A percentile compares a stretch with the other conserved stretches of the same genome.
Evolutionary conservation across 2,329 filamentous ascomycete species (phyloP).

Genomic region (Aspergillus proliferans): DNA sequence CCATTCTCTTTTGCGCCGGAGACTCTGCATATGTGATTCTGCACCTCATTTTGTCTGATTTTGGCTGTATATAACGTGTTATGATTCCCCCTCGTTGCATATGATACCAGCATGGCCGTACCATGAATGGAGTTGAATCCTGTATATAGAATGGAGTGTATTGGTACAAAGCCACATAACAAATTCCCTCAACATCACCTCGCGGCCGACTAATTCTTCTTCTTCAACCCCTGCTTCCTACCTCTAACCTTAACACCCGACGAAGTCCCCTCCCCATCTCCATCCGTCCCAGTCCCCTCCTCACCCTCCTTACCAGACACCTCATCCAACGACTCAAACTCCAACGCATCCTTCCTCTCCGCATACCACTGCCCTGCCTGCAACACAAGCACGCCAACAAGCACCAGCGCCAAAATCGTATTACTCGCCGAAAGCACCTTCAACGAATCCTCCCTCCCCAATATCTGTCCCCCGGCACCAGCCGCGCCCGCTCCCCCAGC

Average conservation of each 20-base stretch:
- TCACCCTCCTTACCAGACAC: constrained; percentile 1
- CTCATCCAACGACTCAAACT: constrained; percentile 55
- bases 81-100: too few relatives aligned
- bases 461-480: constrained; percentile 56
- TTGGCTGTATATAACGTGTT: background rate
- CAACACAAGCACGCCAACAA: constrained; percentile 84
- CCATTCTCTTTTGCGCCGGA: constrained; percentile 62
- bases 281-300: background rate
- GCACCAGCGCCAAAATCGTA: constrained; percentile 86
- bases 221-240: constrained; percentile 15
- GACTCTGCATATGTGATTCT: constrained; percentile 10
- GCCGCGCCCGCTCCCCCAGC: background rate
- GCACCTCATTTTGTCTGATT: constrained; percentile 4
- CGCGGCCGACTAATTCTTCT: constrained; percentile 16
- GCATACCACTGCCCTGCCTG: constrained; percentile 99
- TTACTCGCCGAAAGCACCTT: constrained; percentile 90
- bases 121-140: too few relatives aligned
- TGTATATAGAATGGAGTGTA: too few relatives aligned
- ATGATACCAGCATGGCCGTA: too few relatives aligned
- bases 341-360: constrained; percentile 82
- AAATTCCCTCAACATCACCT: background rate
- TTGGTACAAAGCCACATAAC: background rate
- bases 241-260: constrained; percentile 6
- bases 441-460: constrained; percentile 81
- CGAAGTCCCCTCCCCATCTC: constrained; percentile 7